phyloP scores from a whole-genome alignment of 192 early-diverging fungal species.

The Umbelopsis ramanniana region DNA sequence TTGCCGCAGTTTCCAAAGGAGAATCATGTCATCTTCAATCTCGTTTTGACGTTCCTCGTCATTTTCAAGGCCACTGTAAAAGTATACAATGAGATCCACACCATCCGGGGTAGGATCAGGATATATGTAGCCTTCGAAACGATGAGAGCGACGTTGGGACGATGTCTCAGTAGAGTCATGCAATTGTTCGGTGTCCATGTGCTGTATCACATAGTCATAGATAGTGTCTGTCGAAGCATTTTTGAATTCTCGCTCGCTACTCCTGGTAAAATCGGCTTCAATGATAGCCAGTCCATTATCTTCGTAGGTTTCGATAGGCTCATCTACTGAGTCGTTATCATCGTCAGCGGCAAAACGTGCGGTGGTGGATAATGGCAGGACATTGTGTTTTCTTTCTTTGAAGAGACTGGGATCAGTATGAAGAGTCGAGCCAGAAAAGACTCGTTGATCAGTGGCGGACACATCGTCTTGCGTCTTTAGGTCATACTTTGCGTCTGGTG shows the following conservation, averaged over 20 bases:
- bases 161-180: not conserved
- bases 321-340: not conserved
- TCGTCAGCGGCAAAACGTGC: not conserved
- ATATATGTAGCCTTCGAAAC: constrained; percentile 34
- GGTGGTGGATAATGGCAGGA: constrained; percentile 17
- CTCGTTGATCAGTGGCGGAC: not conserved
- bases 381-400: constrained; percentile 33
- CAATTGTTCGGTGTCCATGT: not conserved
- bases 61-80: constrained; percentile 33
- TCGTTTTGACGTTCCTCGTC: constrained; percentile 20
- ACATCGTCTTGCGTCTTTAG: not conserved
- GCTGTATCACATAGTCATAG: constrained; percentile 12
- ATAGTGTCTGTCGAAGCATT: not conserved
- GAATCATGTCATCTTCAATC: constrained; percentile 26
- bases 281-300: constrained; percentile 40
- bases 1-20: constrained; percentile 21
- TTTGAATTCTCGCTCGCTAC: not conserved
- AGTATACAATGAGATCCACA: constrained; percentile 43
- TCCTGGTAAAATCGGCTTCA: constrained; percentile 42
- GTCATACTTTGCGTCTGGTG: not conserved
- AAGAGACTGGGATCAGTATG: not conserved
- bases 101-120: constrained; percentile 41
- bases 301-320: constrained; percentile 30
- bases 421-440: not conserved
- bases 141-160: not conserved